Evolutionary conservation across 306 rosid genomes (phyloP), one percentile per base, ranked within the genome.

Genomic region (Sindora glabra): DNA sequence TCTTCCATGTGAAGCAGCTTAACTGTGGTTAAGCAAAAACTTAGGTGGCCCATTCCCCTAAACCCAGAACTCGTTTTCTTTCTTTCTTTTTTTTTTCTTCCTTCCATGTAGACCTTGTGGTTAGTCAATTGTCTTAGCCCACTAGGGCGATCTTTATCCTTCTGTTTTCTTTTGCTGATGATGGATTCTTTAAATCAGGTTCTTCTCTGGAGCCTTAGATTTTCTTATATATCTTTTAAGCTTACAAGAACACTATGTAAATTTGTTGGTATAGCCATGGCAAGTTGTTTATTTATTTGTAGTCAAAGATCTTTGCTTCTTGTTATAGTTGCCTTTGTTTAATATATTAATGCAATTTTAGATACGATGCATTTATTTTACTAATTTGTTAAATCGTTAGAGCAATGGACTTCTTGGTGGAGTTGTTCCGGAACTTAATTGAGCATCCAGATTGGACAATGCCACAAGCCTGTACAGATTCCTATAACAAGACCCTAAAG

Each of bases 371-470:
- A 27, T 27, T 27, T 27, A 27, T 27, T 27, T 33, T 34, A 11
- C 9, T 34, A 18, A 22, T 56, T 13, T 13, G 10, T 44, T 57
- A 51, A 60, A 49, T 65, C 69, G 3, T 47, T 48, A 70, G 52
- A 49, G 24, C 45, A 27, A 65, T 87, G 88, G 95, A 87, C 70
- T 87, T 67, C 81, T 76, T 83, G 74, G 86, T 87, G 41, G 74
- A 50, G 36, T 37, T 84, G 67, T 84, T 87, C 55, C 74, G 76
- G 65, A 81, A 84, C 82, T 81, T 87, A 34, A 75, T 77, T 5
- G 84, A 81, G 50, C 95, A 84, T 68, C 61, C 56, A 34, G 85
- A 84, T 75, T 87, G 95, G 95, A 32, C 76, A 62, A 81, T 87
- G 95, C 64, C 77, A 41, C 83, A 71, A 58, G 95, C 84, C 53